These are phyloP conservation scores for Gloeostereum incarnatum DNA, from an alignment of 768 basidiomycete genomes.

Conservation along the genomic window DNA sequence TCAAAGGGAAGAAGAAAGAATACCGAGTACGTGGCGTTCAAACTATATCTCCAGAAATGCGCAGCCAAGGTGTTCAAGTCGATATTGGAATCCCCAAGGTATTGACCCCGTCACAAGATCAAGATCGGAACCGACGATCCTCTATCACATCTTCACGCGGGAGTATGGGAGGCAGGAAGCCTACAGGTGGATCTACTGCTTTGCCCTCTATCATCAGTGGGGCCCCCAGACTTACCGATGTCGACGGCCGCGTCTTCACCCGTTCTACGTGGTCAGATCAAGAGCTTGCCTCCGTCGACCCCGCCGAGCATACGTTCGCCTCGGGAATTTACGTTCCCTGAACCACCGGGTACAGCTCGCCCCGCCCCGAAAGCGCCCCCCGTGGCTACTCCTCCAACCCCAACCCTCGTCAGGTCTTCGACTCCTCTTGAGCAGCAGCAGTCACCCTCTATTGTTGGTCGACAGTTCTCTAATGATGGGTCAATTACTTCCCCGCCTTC, in stretches of 20 bases:
- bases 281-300: slow-evolving; percentile 3
- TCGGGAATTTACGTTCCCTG: slow-evolving; percentile 6
- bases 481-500: slow-evolving; percentile 4
- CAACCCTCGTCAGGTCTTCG: too few relatives aligned
- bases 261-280: slow-evolving; percentile 2
- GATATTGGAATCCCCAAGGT: slow-evolving; percentile 17
- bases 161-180: background rate
- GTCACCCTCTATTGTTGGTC: slow-evolving; percentile 10
- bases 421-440: background rate
- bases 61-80: slow-evolving; percentile 54
- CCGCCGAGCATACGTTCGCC: slow-evolving; percentile 9
- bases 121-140: slow-evolving; percentile 7
- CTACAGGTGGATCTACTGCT: background rate
- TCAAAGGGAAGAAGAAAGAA: slow-evolving; percentile 35
- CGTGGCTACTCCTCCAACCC: slow-evolving; percentile 3
- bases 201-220: background rate
- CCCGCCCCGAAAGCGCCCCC: background rate
- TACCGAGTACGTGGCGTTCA: slow-evolving; percentile 68
- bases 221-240: slow-evolving; percentile 11
- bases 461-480: slow-evolving; percentile 37
- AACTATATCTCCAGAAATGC: slow-evolving; percentile 46
- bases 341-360: slow-evolving; percentile 1
- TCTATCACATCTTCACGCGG: slow-evolving; percentile 1
- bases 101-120: slow-evolving; percentile 9
- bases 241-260: slow-evolving; percentile 13